Conservation (phyloP, 768 basidiomycete genomes). For the Gelatoporia subvermispora region DNA sequence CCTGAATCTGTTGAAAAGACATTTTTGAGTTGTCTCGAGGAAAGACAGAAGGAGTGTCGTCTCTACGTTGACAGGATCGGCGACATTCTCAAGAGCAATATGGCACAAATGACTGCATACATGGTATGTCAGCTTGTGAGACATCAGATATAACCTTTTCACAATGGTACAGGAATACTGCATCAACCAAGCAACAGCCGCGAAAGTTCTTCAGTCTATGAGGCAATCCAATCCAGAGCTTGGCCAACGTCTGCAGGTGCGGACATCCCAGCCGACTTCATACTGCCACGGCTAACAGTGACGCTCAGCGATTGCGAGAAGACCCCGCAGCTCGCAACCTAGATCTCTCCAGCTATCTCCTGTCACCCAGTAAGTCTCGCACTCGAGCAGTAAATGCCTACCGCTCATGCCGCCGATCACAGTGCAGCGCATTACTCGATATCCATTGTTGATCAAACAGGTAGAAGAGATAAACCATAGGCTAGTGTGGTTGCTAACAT, state of each 20-base stretch:
- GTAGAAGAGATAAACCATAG: constrained; percentile 25
- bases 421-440: constrained; percentile 97
- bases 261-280: constrained; percentile 8
- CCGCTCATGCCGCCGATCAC: not conserved
- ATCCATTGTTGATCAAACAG: constrained; percentile 85
- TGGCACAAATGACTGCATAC: constrained; percentile 77
- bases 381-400: not conserved
- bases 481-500: not conserved
- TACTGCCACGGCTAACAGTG: too few species aligned
- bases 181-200: constrained; percentile 78
- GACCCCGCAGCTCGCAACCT: constrained; percentile 74
- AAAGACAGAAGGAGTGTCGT: constrained; percentile 86
- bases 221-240: constrained; percentile 65
- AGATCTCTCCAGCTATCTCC: constrained; percentile 85
- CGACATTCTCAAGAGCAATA: constrained; percentile 72
- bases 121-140: constrained; percentile 44
- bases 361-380: constrained; percentile 75
- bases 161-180: constrained; percentile 66
- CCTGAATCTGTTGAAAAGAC: constrained; percentile 35
- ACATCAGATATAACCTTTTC: not conserved
- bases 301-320: constrained; percentile 61
- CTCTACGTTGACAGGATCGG: constrained; percentile 87
- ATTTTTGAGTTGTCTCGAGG: constrained; percentile 85
- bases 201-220: constrained; percentile 69
- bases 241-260: constrained; percentile 62